A percentile compares a stretch with the other conserved stretches of the same genome.
Evolutionary conservation across 345 rosid species (phyloP).

Genomic region (Mallotus nudiflorus): DNA sequence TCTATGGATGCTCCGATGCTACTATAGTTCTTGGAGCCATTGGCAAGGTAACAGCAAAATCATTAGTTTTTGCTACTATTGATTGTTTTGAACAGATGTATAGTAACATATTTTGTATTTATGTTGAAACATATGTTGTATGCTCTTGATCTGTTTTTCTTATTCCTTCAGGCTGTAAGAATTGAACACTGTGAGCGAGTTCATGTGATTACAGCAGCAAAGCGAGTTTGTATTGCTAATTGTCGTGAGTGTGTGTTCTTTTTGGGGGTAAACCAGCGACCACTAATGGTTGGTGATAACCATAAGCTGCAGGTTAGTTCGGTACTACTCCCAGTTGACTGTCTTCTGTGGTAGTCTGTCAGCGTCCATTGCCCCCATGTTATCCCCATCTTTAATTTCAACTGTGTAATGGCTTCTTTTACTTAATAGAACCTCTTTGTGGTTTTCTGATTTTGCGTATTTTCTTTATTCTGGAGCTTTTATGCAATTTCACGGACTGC

Average conservation of each 20-base stretch:
- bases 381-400: background rate
- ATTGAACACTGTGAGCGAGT: conserved; percentile 99
- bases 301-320: conserved; percentile 88
- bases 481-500: no score
- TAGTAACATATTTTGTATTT: no score
- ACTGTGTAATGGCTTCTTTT: background rate
- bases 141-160: conserved; percentile 21
- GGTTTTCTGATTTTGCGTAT: background rate
- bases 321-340: background rate
- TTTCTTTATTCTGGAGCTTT: background rate
- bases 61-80: conserved; percentile 5
- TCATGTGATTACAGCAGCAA: conserved; percentile 87
- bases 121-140: background rate
- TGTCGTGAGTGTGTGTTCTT: conserved; percentile 97
- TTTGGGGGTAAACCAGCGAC: conserved; percentile 96
- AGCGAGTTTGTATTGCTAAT: conserved; percentile 89
- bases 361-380: background rate
- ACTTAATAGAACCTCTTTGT: background rate
- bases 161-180: conserved; percentile 73
- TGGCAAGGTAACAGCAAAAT: conserved; percentile 73
- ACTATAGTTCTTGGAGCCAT: conserved; percentile 98
- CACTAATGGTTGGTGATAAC: conserved; percentile 97
- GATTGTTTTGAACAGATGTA: no score
- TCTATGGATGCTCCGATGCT: conserved; percentile 97
- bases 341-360: background rate